Conservation (phyloP, 192 early-diverging fungal species). For the Rhizophagus clarus region DNA sequence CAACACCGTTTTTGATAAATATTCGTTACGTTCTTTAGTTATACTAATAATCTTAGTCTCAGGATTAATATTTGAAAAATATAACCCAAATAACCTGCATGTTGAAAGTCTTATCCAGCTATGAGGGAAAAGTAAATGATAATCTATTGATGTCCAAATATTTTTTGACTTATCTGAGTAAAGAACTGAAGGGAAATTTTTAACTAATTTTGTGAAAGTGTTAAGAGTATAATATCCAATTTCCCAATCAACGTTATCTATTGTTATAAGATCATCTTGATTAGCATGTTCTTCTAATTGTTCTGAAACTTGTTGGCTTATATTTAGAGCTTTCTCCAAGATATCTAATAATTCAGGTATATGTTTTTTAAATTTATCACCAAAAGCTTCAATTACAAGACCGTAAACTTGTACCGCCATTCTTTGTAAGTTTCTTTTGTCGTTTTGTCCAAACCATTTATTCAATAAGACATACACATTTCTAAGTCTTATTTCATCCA, state of each 20-base stretch:
- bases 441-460: conserved; percentile 70
- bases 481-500: conserved; percentile 59
- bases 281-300: conserved; percentile 43
- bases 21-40: conserved; percentile 35
- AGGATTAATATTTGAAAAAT: conserved; percentile 75
- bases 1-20: conserved; percentile 47
- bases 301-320: conserved; percentile 46
- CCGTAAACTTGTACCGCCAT: conserved; percentile 86
- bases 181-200: conserved; percentile 52
- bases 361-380: conserved; percentile 57
- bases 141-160: conserved; percentile 70
- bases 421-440: conserved; percentile 70
- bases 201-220: conserved; percentile 72
- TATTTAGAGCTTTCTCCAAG: conserved; percentile 52
- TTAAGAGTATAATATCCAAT: conserved; percentile 80
- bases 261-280: conserved; percentile 42
- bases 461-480: conserved; percentile 71
- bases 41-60: conserved; percentile 34
- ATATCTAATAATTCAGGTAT: conserved; percentile 55
- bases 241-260: conserved; percentile 81
- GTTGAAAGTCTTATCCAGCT: conserved; percentile 82
- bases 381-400: conserved; percentile 77
- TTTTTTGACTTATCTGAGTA: conserved; percentile 50
- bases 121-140: conserved; percentile 84
- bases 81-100: conserved; percentile 72